Evolutionary conservation across 2,329 filamentous ascomycete species (phyloP).

Genomic region (Colletotrichum sp.): DNA sequence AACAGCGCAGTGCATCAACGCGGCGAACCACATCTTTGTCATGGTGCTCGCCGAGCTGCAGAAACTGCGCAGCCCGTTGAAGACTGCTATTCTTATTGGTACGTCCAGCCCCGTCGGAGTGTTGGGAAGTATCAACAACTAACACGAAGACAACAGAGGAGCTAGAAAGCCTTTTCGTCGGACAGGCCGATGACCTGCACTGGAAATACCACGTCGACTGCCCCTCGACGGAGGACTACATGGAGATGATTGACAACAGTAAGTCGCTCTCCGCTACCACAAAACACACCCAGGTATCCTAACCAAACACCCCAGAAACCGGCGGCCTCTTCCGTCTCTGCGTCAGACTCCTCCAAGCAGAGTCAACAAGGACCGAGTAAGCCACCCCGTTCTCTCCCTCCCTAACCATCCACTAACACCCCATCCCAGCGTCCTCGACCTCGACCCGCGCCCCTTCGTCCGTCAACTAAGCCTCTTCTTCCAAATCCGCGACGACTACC

Average conservation of each 20-base stretch:
- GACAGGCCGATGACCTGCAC: conserved; percentile 89
- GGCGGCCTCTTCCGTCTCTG: conserved; percentile 23
- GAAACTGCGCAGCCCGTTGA: background rate
- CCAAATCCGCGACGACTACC: conserved; percentile 38
- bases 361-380: background rate
- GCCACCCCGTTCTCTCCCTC: no score
- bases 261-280: background rate
- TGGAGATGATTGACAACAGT: conserved; percentile 70
- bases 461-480: conserved; percentile 31
- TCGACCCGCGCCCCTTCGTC: background rate
- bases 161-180: conserved; percentile 72
- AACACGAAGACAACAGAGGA: conserved; percentile 61
- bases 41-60: conserved; percentile 65
- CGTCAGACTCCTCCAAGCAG: background rate
- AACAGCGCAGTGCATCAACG: conserved; percentile 86
- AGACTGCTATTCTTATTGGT: background rate
- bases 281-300: no score
- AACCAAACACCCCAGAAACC: conserved; percentile 8
- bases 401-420: background rate
- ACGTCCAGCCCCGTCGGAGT: fast-evolving
- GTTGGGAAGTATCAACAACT: background rate
- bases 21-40: conserved; percentile 89
- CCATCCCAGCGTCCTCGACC: background rate
- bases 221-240: conserved; percentile 84
- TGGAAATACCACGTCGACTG: conserved; percentile 86